Conservation (phyloP, 371 early-diverging fungal species). For the Apophysomyces elegans region DNA sequence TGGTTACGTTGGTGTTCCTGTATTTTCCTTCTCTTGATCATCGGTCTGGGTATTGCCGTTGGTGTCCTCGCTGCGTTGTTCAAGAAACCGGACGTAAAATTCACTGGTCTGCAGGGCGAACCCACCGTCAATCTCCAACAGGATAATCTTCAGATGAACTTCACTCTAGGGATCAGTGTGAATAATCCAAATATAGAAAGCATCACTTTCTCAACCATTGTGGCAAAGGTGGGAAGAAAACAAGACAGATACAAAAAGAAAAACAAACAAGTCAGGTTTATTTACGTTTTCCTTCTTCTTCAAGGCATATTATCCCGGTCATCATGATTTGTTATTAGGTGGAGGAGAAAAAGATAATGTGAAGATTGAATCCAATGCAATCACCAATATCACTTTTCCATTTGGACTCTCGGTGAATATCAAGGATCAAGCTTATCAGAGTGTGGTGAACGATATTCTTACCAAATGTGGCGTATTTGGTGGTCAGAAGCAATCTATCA, state of each 20-base stretch:
- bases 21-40: slow-evolving; percentile 37
- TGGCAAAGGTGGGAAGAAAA: slow-evolving; percentile 51
- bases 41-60: slow-evolving; percentile 40
- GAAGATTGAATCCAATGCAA: slow-evolving; percentile 44
- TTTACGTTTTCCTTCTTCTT: not conserved
- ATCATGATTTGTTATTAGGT: slow-evolving; percentile 47
- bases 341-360: slow-evolving; percentile 51
- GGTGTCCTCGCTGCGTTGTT: slow-evolving; percentile 51
- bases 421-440: slow-evolving; percentile 32
- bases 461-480: slow-evolving; percentile 51
- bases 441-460: slow-evolving; percentile 51
- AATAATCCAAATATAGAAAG: slow-evolving; percentile 59
- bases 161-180: slow-evolving; percentile 47
- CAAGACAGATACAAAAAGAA: not conserved
- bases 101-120: slow-evolving; percentile 37
- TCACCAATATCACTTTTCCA: slow-evolving; percentile 52
- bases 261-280: not conserved
- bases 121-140: slow-evolving; percentile 35
- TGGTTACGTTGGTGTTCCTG: slow-evolving; percentile 53
- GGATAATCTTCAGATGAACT: slow-evolving; percentile 26
- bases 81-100: slow-evolving; percentile 43
- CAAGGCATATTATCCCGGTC: slow-evolving; percentile 64
- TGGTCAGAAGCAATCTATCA: slow-evolving; percentile 30
- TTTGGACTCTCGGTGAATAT: slow-evolving; percentile 44
- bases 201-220: slow-evolving; percentile 55